These are phyloP conservation scores for Plenodomus lindquistii DNA, from an alignment of 2,329 filamentous ascomycete species.

Conservation along the genomic window DNA sequence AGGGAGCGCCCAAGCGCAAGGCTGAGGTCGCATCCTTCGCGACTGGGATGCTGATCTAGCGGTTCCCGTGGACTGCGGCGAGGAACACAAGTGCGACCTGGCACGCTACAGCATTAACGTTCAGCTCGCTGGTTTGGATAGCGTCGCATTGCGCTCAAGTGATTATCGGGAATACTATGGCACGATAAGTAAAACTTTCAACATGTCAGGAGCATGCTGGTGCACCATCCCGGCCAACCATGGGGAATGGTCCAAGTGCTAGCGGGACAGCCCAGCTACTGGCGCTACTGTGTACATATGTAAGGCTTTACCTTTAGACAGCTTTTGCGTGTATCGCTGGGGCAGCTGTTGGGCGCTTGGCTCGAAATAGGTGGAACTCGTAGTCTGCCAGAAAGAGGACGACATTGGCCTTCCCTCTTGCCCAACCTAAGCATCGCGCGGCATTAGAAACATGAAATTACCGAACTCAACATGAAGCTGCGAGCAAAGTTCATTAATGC, in stretches of 20 bases:
- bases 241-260: slow-evolving; percentile 13
- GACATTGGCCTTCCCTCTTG: not conserved
- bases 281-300: slow-evolving; percentile 13
- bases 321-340: slow-evolving; percentile 5
- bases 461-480: not conserved
- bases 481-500: not conserved
- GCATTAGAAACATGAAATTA: not conserved
- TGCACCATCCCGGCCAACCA: slow-evolving; percentile 11
- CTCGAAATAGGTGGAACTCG: slow-evolving; percentile 1
- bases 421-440: no score
- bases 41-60: not conserved
- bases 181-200: not conserved
- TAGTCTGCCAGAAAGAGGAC: not conserved
- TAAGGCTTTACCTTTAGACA: slow-evolving; percentile 13
- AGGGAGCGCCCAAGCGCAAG: slow-evolving; percentile 3
- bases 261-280: slow-evolving; percentile 19
- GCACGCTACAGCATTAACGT: not conserved
- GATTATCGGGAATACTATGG: not conserved
- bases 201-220: not conserved
- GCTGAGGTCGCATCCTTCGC: not conserved
- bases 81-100: not conserved
- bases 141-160: not conserved
- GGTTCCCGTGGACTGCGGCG: not conserved
- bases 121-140: not conserved
- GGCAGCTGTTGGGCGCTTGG: slow-evolving; percentile 1